These are phyloP conservation scores for Chalara sp. DNA, from an alignment of 2,329 filamentous ascomycete genomes.

Conservation along the genomic window DNA sequence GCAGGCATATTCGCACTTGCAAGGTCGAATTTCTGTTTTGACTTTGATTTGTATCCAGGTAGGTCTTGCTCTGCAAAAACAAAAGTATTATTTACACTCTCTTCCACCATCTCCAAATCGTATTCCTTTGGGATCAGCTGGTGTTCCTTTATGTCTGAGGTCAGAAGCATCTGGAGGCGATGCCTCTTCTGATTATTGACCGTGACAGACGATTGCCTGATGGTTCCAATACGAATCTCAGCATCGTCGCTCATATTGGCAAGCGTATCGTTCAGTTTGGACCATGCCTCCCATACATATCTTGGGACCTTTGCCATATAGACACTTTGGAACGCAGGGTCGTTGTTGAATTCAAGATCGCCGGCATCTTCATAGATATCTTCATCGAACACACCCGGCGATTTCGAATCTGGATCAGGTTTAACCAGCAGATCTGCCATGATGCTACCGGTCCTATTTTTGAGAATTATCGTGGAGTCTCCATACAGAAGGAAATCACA, in stretches of 20 bases:
- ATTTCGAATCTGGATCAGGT: slow-evolving; percentile 35
- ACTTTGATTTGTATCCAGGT: slow-evolving; percentile 62
- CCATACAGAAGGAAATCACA: no score
- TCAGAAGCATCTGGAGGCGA: slow-evolving; percentile 60
- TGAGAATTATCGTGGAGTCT: no score
- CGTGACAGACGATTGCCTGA: slow-evolving; percentile 41
- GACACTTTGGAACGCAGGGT: slow-evolving; percentile 33
- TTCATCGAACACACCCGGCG: slow-evolving; percentile 41
- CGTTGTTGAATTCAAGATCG: slow-evolving; percentile 49
- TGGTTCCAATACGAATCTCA: slow-evolving; percentile 73
- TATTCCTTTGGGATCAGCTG: slow-evolving; percentile 82
- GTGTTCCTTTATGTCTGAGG: slow-evolving; percentile 58
- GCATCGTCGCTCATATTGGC: slow-evolving; percentile 41
- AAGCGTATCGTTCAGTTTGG: slow-evolving; percentile 54
- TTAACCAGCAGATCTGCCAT: slow-evolving; percentile 36
- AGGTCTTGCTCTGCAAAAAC: slow-evolving; percentile 93
- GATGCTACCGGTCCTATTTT: slow-evolving; percentile 3
- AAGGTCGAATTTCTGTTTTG: slow-evolving; percentile 48
- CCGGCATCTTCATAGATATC: slow-evolving; percentile 65
- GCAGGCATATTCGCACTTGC: slow-evolving; percentile 52
- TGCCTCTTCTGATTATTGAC: slow-evolving; percentile 24
- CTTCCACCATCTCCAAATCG: slow-evolving; percentile 63
- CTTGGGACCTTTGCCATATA: slow-evolving; percentile 76
- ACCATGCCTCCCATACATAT: slow-evolving; percentile 77
- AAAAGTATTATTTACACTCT: slow-evolving; percentile 74